Base-by-base conservation (phyloP, 176 grass and related monocot genomes). In the Olyra latifolia region DNA sequence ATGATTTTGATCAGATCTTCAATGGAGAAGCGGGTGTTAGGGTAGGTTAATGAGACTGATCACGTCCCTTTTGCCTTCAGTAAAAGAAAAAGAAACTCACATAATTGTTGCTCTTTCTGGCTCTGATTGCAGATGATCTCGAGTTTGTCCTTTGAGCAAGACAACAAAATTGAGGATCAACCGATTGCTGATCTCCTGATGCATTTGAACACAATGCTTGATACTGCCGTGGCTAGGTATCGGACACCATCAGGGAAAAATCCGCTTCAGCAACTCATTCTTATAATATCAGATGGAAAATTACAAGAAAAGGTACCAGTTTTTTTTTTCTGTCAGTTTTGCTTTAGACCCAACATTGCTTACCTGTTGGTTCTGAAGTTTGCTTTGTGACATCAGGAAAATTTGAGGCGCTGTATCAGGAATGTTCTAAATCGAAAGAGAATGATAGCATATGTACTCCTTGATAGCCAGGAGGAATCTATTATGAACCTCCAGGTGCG, bases 1-100 rank as follows among this genome's bases (percentile, higher is more conserved):
- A 98, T 89, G 92, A 98, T 89, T 98, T 98, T 91, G 92, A 98
- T 68, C 88, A 93, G 83, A 86, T 87, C 49, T 98, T 98, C 80
- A 98, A 87, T 77, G 80, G 81, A 43, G 92, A 95, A 91, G 86
- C 90, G 83, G 95, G 95, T 72, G 80, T 85, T 3, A 93, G 95
- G 76, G 95, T 90, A 87, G 61, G 86, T 85, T 66, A 8, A 55
- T 6, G 40, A 53, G 54, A 66, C 3, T 78, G 25, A 47, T 9
- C 3, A 8, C 10, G 6, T 66, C 68, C 71, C 30, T 74, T 64
- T 79, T 63, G 14, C 70, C 22, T 80, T 63, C 6, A 6, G 58
- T 27, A 53, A 53, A 15, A 11, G 4, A 20, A 53, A n/a, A 53
- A 53, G 50, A 22, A n/a, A 79, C 52, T 76, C 35, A 39, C 19